Conservation (phyloP, 2,329 filamentous ascomycete genomes). For the Talaromyces marneffei region DNA sequence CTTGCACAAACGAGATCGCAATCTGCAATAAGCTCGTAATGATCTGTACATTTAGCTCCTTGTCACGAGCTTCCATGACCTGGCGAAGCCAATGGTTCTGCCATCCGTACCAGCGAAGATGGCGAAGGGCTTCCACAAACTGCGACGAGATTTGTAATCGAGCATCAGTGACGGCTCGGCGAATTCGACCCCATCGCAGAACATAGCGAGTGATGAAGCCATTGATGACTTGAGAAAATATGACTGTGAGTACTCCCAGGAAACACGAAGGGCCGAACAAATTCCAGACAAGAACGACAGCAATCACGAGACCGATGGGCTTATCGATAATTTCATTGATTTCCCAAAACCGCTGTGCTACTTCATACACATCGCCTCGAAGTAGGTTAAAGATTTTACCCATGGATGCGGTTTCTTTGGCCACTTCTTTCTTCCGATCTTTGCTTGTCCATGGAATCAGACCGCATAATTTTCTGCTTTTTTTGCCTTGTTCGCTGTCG, state of each 20-base stretch:
- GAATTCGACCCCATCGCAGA: constrained; percentile 62
- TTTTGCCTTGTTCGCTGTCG: constrained; percentile 16
- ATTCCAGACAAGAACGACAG: constrained; percentile 66
- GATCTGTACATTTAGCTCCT: constrained; percentile 61
- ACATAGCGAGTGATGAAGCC: constrained; percentile 60
- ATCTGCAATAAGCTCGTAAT: constrained; percentile 58
- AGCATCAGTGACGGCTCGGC: constrained; percentile 68
- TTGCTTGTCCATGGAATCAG: constrained; percentile 15
- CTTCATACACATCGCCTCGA: constrained; percentile 48
- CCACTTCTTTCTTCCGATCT: constrained; percentile 23
- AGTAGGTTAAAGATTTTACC: constrained; percentile 88
- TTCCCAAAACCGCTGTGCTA: constrained; percentile 68
- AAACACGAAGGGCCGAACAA: constrained; percentile 77
- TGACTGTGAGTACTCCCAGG: constrained; percentile 63
- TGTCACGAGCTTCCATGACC: constrained; percentile 62
- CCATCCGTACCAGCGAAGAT: constrained; percentile 78
- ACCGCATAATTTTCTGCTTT: constrained; percentile 8
- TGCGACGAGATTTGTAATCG: constrained; percentile 77
- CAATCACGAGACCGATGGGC: constrained; percentile 69
- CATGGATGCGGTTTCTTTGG: constrained; percentile 64
- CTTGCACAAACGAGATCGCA: constrained; percentile 63
- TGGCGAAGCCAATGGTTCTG: constrained; percentile 66
- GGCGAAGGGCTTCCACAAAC: constrained; percentile 79
- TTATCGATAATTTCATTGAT: constrained; percentile 69
- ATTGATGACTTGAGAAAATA: constrained; percentile 65